A percentile compares a stretch with the other conserved stretches of the same genome.
Conservation (phyloP, 1,284 basidiomycete species). For the Gymnopus androsaceus region DNA sequence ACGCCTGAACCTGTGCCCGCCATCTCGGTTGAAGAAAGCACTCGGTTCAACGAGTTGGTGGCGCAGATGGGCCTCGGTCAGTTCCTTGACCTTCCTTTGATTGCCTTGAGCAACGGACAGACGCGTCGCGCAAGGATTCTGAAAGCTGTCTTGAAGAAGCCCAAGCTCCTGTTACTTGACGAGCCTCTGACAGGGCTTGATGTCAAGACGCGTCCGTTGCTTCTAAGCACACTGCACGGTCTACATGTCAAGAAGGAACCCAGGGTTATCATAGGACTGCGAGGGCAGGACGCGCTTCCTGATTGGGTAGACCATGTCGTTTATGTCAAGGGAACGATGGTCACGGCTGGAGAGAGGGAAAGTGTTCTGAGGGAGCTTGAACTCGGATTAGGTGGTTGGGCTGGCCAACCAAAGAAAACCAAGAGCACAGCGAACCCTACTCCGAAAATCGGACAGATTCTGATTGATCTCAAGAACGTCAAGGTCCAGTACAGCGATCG, state of each 20-base stretch:
- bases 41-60: conserved; percentile 52
- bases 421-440: neutral
- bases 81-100: conserved; percentile 78
- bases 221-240: conserved; percentile 58
- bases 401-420: neutral
- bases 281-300: conserved; percentile 82
- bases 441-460: conserved; percentile 31
- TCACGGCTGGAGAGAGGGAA: conserved; percentile 48
- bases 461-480: conserved; percentile 67
- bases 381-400: conserved; percentile 9
- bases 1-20: conserved; percentile 23
- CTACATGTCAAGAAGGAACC: conserved; percentile 57
- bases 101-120: conserved; percentile 91
- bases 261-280: conserved; percentile 77
- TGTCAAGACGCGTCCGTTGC: conserved; percentile 53
- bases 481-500: conserved; percentile 72
- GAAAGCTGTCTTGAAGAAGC: conserved; percentile 63
- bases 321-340: conserved; percentile 51
- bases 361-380: conserved; percentile 33
- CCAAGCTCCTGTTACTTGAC: conserved; percentile 74
- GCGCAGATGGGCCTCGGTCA: conserved; percentile 55
- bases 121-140: conserved; percentile 85
- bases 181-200: conserved; percentile 86
- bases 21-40: conserved; percentile 30
- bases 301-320: conserved; percentile 82